Percentiles rank a stretch among this genome's conserved stretches.
Conservation (phyloP, 1,284 basidiomycete species). For the Golubevia sp. region DNA sequence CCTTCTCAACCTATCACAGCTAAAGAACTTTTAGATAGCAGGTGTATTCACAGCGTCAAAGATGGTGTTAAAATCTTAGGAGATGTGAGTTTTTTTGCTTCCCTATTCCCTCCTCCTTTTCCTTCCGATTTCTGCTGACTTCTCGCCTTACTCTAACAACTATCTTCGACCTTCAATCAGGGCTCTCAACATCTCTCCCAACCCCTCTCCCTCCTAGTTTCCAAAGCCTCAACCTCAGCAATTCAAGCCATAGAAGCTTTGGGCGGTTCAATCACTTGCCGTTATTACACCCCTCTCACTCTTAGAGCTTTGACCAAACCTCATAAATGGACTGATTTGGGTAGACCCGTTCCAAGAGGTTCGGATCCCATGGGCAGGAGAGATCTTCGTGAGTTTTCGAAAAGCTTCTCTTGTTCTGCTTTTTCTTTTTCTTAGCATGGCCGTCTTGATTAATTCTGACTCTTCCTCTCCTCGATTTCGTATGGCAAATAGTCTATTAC, state of each 20-base stretch:
- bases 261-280: slow-evolving; percentile 84
- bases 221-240: slow-evolving; percentile 82
- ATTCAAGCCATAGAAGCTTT: slow-evolving; percentile 80
- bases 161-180: too few species aligned
- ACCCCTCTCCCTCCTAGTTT: slow-evolving; percentile 79
- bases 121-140: neutral
- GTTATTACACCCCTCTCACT: slow-evolving; percentile 87
- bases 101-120: neutral
- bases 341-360: slow-evolving; percentile 32
- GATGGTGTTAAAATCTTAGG: slow-evolving; percentile 91
- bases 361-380: slow-evolving; percentile 47
- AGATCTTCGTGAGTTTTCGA: slow-evolving; percentile 32
- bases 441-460: neutral
- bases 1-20: slow-evolving; percentile 86
- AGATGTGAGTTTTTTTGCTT: slow-evolving; percentile 66
- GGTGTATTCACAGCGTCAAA: slow-evolving; percentile 83
- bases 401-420: neutral
- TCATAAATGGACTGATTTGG: slow-evolving; percentile 41
- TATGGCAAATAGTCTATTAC: slow-evolving; percentile 48
- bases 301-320: slow-evolving; percentile 78
- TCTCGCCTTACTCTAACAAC: too few species aligned
- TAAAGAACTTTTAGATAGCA: slow-evolving; percentile 78
- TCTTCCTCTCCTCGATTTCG: neutral
- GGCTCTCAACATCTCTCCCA: slow-evolving; percentile 73
- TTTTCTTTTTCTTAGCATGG: neutral